Conservation (phyloP, 768 basidiomycete species). For the Tubosaeta sp. region DNA sequence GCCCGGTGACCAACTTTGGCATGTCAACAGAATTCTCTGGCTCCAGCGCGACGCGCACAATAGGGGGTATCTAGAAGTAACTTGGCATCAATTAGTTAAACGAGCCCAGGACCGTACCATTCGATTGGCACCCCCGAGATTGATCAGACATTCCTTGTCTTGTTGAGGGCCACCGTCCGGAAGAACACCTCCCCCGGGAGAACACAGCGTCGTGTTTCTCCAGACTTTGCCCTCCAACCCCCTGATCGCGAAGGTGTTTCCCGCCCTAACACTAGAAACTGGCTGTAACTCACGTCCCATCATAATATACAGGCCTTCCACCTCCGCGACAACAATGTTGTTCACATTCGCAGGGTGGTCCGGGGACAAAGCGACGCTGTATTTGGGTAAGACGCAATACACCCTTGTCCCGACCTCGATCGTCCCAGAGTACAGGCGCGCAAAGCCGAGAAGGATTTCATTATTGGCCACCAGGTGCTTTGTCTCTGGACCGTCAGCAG, state of each 20-base stretch:
- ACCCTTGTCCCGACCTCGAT: slow-evolving; percentile 61
- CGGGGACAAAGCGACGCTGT: slow-evolving; percentile 57
- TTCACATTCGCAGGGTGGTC: slow-evolving; percentile 64
- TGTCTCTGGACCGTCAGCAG: background rate
- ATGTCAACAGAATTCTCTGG: slow-evolving; percentile 80
- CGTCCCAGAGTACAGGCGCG: slow-evolving; percentile 88
- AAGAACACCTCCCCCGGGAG: slow-evolving; percentile 46
- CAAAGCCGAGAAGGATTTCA: slow-evolving; percentile 87
- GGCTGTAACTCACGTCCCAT: slow-evolving; percentile 95
- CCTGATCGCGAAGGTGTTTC: slow-evolving; percentile 90
- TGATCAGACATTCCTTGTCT: slow-evolving; percentile 58
- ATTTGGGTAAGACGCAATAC: slow-evolving; percentile 84
- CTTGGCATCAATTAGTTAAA: background rate
- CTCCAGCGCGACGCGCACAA: slow-evolving; percentile 93
- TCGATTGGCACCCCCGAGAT: slow-evolving; percentile 69
- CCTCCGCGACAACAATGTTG: slow-evolving; percentile 54
- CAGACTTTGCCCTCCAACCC: slow-evolving; percentile 89
- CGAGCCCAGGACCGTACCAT: slow-evolving; percentile 39
- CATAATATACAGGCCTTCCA: slow-evolving; percentile 87
- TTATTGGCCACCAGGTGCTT: slow-evolving; percentile 3
- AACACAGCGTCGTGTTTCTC: slow-evolving; percentile 87
- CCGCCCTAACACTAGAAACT: slow-evolving; percentile 79
- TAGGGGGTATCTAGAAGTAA: slow-evolving; percentile 65
- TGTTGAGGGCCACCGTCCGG: slow-evolving; percentile 30
- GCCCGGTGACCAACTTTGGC: slow-evolving; percentile 80